Percentiles rank a stretch among this genome's conserved stretches.
Conservation (phyloP, 2,329 filamentous ascomycete species). For the Lachnellula subtilissima region DNA sequence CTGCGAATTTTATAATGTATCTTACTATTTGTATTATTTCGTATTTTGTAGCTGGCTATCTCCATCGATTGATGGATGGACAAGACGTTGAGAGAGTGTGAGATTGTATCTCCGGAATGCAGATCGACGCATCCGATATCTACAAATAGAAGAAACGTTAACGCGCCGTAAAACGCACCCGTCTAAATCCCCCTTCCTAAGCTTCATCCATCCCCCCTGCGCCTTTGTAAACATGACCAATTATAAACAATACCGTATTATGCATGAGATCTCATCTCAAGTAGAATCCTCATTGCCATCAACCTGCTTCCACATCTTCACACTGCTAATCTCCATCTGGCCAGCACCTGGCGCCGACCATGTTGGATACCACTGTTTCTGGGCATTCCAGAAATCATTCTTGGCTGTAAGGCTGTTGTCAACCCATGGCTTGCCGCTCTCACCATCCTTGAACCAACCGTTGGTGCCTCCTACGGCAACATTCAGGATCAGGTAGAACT, state of each 20-base stretch:
- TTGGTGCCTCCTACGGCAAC: slow-evolving; percentile 73
- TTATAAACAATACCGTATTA: background rate
- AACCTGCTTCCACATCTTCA: slow-evolving; percentile 68
- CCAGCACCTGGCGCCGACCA: slow-evolving; percentile 58
- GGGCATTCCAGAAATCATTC: slow-evolving; percentile 72
- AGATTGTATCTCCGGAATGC: too few relatives aligned
- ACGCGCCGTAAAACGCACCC: too few relatives aligned
- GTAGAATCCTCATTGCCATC: slow-evolving; percentile 47
- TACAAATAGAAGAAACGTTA: too few relatives aligned
- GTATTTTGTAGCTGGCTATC: too few relatives aligned
- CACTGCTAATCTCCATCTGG: slow-evolving; percentile 63
- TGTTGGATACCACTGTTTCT: slow-evolving; percentile 62
- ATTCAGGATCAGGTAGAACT: slow-evolving; percentile 73
- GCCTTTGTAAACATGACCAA: background rate
- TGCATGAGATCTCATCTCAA: background rate
- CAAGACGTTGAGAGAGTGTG: too few relatives aligned
- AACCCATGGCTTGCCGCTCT: slow-evolving; percentile 72
- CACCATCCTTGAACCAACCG: slow-evolving; percentile 76
- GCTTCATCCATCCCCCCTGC: background rate
- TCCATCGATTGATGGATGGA: too few relatives aligned
- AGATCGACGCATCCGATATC: too few relatives aligned
- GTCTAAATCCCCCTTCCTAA: background rate
- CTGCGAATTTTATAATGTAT: too few relatives aligned
- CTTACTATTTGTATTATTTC: too few relatives aligned
- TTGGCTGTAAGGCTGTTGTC: slow-evolving; percentile 61